phyloP scores from a whole-genome alignment of 202 grass and related monocot genomes.

The Zizania palustris region DNA sequence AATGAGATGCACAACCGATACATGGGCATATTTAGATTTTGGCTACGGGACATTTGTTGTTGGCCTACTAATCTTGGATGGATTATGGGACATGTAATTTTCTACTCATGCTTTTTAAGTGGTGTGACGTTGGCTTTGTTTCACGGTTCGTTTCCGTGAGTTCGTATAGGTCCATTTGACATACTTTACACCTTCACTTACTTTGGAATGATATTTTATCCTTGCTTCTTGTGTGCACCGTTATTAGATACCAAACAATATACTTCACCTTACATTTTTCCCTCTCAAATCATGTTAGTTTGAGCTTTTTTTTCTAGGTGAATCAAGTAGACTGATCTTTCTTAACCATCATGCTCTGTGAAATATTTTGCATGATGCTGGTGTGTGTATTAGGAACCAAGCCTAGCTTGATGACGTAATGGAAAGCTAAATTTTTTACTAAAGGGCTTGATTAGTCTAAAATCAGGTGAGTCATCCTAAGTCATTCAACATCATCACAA shows the following conservation, averaged over 20 bases:
- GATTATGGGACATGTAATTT: conserved; percentile 84
- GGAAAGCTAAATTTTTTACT: conserved; percentile 76
- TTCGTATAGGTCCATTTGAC: conserved; percentile 72
- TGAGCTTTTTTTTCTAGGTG: background rate
- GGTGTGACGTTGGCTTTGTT: conserved; percentile 84
- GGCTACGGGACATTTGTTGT: conserved; percentile 61
- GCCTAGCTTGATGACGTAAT: conserved; percentile 85
- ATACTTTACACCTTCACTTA: conserved; percentile 14
- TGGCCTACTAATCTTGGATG: conserved; percentile 98
- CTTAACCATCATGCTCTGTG: background rate
- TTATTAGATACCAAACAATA: background rate
- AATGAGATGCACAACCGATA: conserved; percentile 71
- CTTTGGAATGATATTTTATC: conserved; percentile 11
- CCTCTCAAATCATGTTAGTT: background rate
- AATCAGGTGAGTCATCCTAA: conserved; percentile 59
- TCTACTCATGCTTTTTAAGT: conserved; percentile 72
- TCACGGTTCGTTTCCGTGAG: conserved; percentile 88
- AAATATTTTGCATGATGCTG: too few species aligned
- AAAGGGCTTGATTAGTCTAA: conserved; percentile 85
- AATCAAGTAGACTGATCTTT: background rate
- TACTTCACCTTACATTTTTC: conserved; percentile 16
- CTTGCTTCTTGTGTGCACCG: background rate
- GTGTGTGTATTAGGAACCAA: conserved; percentile 79
- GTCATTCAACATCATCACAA: conserved; percentile 24
- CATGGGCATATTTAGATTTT: conserved; percentile 83